Evolutionary conservation across 371 early-diverging fungal species (phyloP).

Genomic region (Haplosporangium sp.): DNA sequence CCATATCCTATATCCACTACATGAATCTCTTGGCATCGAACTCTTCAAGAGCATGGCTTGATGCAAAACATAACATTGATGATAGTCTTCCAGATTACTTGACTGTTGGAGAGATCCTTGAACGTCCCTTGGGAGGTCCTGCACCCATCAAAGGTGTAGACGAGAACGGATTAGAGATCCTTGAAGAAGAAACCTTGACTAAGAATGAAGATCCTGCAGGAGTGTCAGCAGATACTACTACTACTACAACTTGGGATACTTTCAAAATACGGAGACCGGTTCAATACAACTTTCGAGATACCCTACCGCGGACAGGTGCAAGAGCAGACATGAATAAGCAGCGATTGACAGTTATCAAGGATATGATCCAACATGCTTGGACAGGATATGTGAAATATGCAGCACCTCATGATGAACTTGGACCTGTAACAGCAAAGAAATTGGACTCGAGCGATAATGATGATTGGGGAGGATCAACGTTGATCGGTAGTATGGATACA

Average conservation of each 20-base stretch:
- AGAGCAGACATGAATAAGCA: constrained; percentile 1
- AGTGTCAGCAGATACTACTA: background rate
- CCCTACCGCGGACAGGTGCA: background rate
- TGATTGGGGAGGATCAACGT: constrained; percentile 59
- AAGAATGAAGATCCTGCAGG: background rate
- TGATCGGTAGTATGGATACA: constrained; percentile 78
- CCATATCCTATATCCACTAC: constrained; percentile 23
- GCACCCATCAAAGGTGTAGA: constrained; percentile 31
- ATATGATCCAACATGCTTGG: constrained; percentile 63
- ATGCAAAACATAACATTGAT: background rate
- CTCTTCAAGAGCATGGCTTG: background rate
- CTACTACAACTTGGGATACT: background rate
- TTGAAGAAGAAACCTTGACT: constrained; percentile 2
- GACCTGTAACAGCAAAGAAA: constrained; percentile 57
- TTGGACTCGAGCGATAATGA: constrained; percentile 47
- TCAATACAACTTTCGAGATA: constrained; percentile 17
- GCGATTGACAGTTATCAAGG: constrained; percentile 7
- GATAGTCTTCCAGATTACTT: constrained; percentile 1
- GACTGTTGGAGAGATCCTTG: constrained; percentile 11
- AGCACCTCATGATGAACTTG: constrained; percentile 70
- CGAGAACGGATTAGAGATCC: constrained; percentile 29
- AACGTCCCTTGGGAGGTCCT: constrained; percentile 26
- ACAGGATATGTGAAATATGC: constrained; percentile 66
- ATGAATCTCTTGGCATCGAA: constrained; percentile 7
- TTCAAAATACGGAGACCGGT: constrained; percentile 8